These are phyloP conservation scores for Endocalyx cinctus DNA, from an alignment of 2,329 filamentous ascomycete species.

Conservation along the genomic window DNA sequence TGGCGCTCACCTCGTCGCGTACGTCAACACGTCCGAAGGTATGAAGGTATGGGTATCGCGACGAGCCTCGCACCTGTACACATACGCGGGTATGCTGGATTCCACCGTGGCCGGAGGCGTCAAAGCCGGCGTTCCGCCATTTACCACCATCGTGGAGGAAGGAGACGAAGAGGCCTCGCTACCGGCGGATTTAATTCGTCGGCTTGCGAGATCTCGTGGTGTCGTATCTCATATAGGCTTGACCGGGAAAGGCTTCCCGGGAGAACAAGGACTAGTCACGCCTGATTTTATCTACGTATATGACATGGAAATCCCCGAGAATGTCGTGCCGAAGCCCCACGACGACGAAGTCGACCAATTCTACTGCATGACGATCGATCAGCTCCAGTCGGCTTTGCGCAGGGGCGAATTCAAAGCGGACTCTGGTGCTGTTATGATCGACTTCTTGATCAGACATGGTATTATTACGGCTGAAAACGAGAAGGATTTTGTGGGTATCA, in stretches of 20 bases:
- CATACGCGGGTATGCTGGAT: conserved; percentile 68
- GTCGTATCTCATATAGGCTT: conserved; percentile 65
- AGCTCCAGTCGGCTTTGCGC: conserved; percentile 58
- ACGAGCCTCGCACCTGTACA: conserved; percentile 60
- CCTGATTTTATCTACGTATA: conserved; percentile 60
- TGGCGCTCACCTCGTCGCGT: conserved; percentile 60
- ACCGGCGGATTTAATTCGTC: conserved; percentile 53
- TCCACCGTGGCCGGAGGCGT: conserved; percentile 73
- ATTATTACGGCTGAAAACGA: conserved; percentile 70
- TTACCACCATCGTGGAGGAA: conserved; percentile 65
- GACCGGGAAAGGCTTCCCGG: conserved; percentile 56
- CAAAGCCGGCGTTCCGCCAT: conserved; percentile 55
- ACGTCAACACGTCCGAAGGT: conserved; percentile 31
- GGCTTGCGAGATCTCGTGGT: conserved; percentile 48
- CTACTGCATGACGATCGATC: conserved; percentile 56
- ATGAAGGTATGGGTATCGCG: conserved; percentile 66
- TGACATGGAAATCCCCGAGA: conserved; percentile 61
- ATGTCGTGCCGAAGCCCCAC: conserved; percentile 59
- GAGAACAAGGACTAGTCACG: conserved; percentile 49
- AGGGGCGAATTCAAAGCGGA: conserved; percentile 80
- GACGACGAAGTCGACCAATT: conserved; percentile 80
- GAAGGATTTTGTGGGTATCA: conserved; percentile 66
- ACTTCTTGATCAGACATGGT: conserved; percentile 77
- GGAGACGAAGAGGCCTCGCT: conserved; percentile 68
- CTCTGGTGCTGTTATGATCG: conserved; percentile 70